phyloP scores from a whole-genome alignment of 2,329 filamentous ascomycete species.

The Pseudogymnoascus sp. region DNA sequence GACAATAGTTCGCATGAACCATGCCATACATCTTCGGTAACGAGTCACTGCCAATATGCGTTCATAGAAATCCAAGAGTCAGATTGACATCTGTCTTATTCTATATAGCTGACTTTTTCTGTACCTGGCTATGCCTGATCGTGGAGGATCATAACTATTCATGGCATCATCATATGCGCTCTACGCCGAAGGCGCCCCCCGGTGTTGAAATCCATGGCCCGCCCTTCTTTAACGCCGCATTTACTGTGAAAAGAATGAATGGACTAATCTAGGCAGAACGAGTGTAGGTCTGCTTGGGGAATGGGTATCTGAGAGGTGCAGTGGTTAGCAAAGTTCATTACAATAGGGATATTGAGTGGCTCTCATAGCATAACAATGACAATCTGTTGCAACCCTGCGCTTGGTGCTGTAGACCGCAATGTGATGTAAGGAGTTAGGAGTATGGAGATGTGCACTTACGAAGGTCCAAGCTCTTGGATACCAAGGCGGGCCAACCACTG shows the following conservation, averaged over 20 bases:
- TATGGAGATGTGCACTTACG: slow-evolving; percentile 54
- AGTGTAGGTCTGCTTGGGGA: slow-evolving; percentile 71
- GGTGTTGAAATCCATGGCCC: slow-evolving; percentile 51
- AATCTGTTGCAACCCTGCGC: neutral
- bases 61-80: neutral
- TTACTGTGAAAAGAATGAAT: slow-evolving; percentile 34
- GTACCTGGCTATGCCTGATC: slow-evolving; percentile 25
- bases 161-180: slow-evolving; percentile 11
- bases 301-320: slow-evolving; percentile 57
- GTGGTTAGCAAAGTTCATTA: slow-evolving; percentile 8
- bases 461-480: slow-evolving; percentile 91
- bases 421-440: neutral
- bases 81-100: neutral
- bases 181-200: slow-evolving; percentile 24
- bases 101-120: slow-evolving; percentile 10
- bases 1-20: neutral
- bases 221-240: slow-evolving; percentile 21
- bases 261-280: slow-evolving; percentile 31
- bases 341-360: neutral
- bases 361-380: neutral
- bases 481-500: slow-evolving; percentile 93
- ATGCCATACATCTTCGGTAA: neutral
- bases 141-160: slow-evolving; percentile 29
- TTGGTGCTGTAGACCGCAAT: neutral
- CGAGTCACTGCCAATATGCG: neutral